Evolutionary conservation across 345 rosid genomes (phyloP), one percentile per base, ranked within the genome.

Genomic region (Eucalyptus microcorys): DNA sequence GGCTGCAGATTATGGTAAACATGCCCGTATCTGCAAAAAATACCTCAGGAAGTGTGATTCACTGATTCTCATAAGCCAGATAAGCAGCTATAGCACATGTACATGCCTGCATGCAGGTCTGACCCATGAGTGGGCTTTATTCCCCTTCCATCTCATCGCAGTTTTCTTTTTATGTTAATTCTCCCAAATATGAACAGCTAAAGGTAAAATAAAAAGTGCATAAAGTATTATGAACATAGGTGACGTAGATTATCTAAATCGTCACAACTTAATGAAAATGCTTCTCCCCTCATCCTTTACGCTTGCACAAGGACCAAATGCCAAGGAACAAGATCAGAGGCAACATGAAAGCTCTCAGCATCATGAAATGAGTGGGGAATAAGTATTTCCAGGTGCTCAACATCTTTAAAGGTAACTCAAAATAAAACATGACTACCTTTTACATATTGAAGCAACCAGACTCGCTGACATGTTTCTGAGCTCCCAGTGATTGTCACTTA

Each of bases 401-500:
- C 47, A 76, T 21, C 27, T 40, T 76, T 76, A 37, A 71, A 71
- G 42, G 26, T 11, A 9, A 21, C 84, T 76, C 27, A 40, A 76
- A 76, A 76, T 40, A 22, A 76, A 76, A 40, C 27, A 53, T 87
- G 30, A 86, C 55, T 89, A 96, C 98, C 98, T 94, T 92, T 93
- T 94, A 94, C 96, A 97, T 90, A 95, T 93, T 88, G 91, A 94
- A 91, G 96, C 95, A 89, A 96, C 87, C 37, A 95, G 93, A 88
- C 90, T 90, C 43, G 96, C 98, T 52, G 97, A 55, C 87, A 95
- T 95, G 92, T 97, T 92, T 90, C 98, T 93, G 87, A 97, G 95
- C 68, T 95, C 95, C 99, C 98, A 96, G 91, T 96, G 98, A 89
- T 93, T 94, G 91, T 97, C 96, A 22, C 94, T 92, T 59, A 94